Base-by-base conservation (phyloP, 352 stramenopile genomes). In the Phytopythium cucurbitacearum region DNA sequence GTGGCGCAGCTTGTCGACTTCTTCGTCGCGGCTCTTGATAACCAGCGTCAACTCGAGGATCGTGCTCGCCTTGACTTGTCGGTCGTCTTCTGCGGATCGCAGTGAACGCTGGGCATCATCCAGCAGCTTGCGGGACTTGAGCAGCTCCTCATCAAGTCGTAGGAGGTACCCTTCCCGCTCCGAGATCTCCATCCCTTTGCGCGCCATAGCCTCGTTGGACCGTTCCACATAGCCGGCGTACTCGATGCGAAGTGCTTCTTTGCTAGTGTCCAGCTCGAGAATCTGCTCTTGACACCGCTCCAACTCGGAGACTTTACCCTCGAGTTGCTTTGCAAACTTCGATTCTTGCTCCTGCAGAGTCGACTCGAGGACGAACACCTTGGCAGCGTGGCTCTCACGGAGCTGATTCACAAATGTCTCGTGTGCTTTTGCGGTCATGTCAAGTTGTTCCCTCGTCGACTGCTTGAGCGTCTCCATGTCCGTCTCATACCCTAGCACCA, bases 21-120 rank as follows among this genome's bases (percentile, higher is more conserved):
- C 80, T 12, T 86, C 76, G 38, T 90, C 80, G 1, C 76, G 76
- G 47, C 76, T 87, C 53, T 88, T 80, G 53, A 90, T 71, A 35
- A 88, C 73, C 54, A 85, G 85, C n/a, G 74, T 85, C n/a, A 90
- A 65, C 60, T 87, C 75, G 16, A 88, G 49, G 33, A 90, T 80
- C 13, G 72, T 87, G 32, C 69, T 81, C 4, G 66, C 71, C 50
- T 89, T 87, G 16, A 70, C 56, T 33, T 78, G 65, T 7, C 67
- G 59, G 3, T 80, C 76, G 32, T 87, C 79, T 12, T 62, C 49
- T 1, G 62, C 63, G 5, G 53, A 40, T 33, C 64, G 67, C 0
- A 87, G 49, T 34, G 73, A 58, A 8, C 58, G 58, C 10, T 59
- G 59, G 2, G 58, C 57, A 7, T 44, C 48, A n/a, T 83, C 65